Evolutionary conservation across 1,284 basidiomycete species (phyloP), one percentile per base, ranked within the genome.

Genomic region (Sphagnurus paluster): DNA sequence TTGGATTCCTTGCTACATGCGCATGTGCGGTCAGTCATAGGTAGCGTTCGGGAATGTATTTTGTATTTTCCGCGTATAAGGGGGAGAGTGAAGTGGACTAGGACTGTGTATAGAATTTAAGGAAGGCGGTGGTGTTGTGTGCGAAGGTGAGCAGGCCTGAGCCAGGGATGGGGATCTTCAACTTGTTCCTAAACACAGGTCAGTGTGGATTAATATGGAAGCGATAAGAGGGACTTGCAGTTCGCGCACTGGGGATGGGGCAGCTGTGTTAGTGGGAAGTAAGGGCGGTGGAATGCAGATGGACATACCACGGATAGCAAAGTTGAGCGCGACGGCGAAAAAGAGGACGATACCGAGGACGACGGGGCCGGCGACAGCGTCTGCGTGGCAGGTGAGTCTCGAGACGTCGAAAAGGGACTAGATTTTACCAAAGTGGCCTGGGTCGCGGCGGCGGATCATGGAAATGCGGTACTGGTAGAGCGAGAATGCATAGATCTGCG

Each of bases 391-490:
- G 8, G 46, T 33, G 28, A 38, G 38, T 49, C 8, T 45, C 43
- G 23, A 28, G 39, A 6, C 19, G 37, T 4, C 8, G 20, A 24
- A 42, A 4, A 21, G 30, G n/a, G 33, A 28, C 21, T 28, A 70
- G 78, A 33, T 49, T n/a, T n/a, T n/a, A 94, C 93, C 93, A 61
- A 98, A 97, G 59, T 89, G 84, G 2, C 92, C 91, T n/a, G 93
- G 86, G 69, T 95, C 90, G 42, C 93, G 79, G 52, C 86, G 83
- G 23, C 90, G 87, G 58, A 99, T 98, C 79, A 94, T 85, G 36
- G 88, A 89, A 44, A 98, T 84, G 38, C 96, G 83, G 53, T 85
- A 80, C 64, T 98, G 93, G 66, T 96, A 98, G 47, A 96, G 72
- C 6, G 71, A 72, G 66, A 91, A 95, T 0, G 90, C 93, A 69